These are phyloP conservation scores for Tubosaeta brunneosetosa DNA, from an alignment of 768 basidiomycete genomes.

Conservation along the genomic window DNA sequence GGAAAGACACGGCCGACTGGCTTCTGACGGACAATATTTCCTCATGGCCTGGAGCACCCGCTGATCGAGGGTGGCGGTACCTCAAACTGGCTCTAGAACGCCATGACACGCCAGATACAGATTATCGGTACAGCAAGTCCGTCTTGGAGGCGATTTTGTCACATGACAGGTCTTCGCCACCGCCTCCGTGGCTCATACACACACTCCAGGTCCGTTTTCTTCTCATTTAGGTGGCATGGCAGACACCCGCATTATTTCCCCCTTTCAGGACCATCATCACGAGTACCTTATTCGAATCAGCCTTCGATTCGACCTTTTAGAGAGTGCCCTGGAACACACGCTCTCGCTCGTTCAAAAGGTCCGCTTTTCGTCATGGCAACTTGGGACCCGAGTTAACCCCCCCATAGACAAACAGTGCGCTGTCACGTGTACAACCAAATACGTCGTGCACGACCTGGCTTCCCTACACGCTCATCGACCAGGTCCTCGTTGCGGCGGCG, in stretches of 20 bases:
- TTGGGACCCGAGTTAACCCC: background rate
- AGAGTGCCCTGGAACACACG: slow-evolving; percentile 71
- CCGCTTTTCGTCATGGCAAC: slow-evolving; percentile 17
- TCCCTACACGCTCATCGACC: slow-evolving; percentile 80
- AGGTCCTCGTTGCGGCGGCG: slow-evolving; percentile 65
- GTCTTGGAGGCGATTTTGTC: slow-evolving; percentile 74
- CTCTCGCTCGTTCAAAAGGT: slow-evolving; percentile 72
- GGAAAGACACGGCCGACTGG: slow-evolving; percentile 76
- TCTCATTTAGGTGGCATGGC: background rate
- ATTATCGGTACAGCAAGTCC: slow-evolving; percentile 72
- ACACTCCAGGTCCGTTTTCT: slow-evolving; percentile 56
- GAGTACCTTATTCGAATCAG: slow-evolving; percentile 80
- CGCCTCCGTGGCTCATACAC: slow-evolving; percentile 83
- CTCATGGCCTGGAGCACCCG: slow-evolving; percentile 78
- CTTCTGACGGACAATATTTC: slow-evolving; percentile 73
- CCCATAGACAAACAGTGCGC: slow-evolving; percentile 48
- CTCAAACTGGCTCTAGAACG: slow-evolving; percentile 74
- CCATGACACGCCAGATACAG: slow-evolving; percentile 67
- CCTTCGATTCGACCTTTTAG: slow-evolving; percentile 74
- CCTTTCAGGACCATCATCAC: slow-evolving; percentile 55
- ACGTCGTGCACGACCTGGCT: slow-evolving; percentile 67
- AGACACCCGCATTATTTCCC: background rate
- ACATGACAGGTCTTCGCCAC: slow-evolving; percentile 50
- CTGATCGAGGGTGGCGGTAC: slow-evolving; percentile 84
- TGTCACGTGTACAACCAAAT: slow-evolving; percentile 49